Base-by-base conservation (phyloP, 2,329 filamentous ascomycete species). In the Monilinia vaccinii-corymbosi region DNA sequence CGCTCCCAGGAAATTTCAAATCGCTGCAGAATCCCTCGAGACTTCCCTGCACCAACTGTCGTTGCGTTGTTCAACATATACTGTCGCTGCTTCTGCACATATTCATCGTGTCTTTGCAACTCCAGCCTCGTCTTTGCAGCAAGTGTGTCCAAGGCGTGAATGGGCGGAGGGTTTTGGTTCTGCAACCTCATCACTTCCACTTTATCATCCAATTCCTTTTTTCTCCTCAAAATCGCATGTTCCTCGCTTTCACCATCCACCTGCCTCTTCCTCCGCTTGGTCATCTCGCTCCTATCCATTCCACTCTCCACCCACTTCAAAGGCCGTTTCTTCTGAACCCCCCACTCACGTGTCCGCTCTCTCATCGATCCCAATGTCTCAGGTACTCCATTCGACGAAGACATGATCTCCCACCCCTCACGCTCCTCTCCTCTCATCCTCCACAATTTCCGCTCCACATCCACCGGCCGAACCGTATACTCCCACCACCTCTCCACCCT, bases 401-500 rank as follows among this genome's bases (percentile, higher is more conserved):
- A 6, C 1, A 1, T 28, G 5, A 28, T 31, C 2, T 14, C 4
- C 13, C 13, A 11, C 14, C 11, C 2, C 2, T 13, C 2, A 8
- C 6, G 3, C 18, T 23, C 7, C 10, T 16, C 18, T 23, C 32
- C 38, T 21, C 7, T 11, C n/a, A 7, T 32, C 28, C 2, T 2
- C n/a, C 13, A 3, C 18, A 16, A 23, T 3, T 13, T 18, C 13
- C 23, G 18, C 21, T 32, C 2, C 9, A 11, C 2, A 23, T 8
- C 9, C 4, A n/a, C 21, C n/a, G 38, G n/a, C 10, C 13, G n/a
- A 23, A 53, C 51, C 8, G 13, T 53, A 44, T 44, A 53, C 51
- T 53, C 51, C 51, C 51, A 53, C 51, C 51, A 53, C 18, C n/a
- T 44, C 18, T 44, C 51, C 28, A 53, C 18, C 25, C 32, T 53